These are phyloP conservation scores for Torrubiellomyces zombiae DNA, from an alignment of 2,329 filamentous ascomycete genomes.

Conservation along the genomic window DNA sequence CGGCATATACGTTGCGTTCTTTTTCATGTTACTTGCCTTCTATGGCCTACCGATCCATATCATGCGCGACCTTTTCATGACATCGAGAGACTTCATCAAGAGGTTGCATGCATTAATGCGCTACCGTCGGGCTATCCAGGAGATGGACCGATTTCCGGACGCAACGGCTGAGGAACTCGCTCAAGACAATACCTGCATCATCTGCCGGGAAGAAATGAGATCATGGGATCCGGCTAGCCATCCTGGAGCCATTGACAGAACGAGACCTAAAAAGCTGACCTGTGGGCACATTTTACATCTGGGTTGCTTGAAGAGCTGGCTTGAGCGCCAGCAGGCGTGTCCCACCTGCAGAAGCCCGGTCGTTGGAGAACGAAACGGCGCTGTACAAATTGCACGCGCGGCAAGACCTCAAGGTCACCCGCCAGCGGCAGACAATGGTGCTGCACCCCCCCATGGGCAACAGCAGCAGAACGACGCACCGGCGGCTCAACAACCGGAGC, in stretches of 20 bases:
- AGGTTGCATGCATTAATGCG: conserved; percentile 75
- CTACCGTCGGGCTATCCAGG: conserved; percentile 78
- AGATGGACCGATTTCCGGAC: conserved; percentile 92
- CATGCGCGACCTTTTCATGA: conserved; percentile 87
- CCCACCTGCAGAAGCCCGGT: conserved; percentile 85
- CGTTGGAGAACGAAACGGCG: too few species aligned
- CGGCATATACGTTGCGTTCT: conserved; percentile 78
- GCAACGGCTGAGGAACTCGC: conserved; percentile 73
- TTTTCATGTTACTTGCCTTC: conserved; percentile 81
- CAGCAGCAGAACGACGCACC: conserved; percentile 6
- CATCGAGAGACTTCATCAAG: conserved; percentile 79
- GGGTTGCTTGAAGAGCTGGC: conserved; percentile 87
- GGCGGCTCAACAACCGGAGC: conserved; percentile 8
- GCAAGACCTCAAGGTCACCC: conserved; percentile 5
- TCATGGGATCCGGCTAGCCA: conserved; percentile 46
- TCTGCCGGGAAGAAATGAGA: conserved; percentile 91
- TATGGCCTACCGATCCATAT: conserved; percentile 95
- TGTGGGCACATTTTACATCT: conserved; percentile 94
- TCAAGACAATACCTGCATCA: conserved; percentile 88
- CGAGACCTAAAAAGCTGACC: conserved; percentile 85
- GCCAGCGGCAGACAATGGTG: conserved; percentile 4
- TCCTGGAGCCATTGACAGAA: conserved; percentile 62
- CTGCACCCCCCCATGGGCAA: conserved; percentile 4
- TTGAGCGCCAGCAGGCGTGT: conserved; percentile 93
- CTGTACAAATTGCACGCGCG: conserved; percentile 14